Base-by-base conservation (phyloP, 176 grass and related monocot species). In the Ensete glaucum region DNA sequence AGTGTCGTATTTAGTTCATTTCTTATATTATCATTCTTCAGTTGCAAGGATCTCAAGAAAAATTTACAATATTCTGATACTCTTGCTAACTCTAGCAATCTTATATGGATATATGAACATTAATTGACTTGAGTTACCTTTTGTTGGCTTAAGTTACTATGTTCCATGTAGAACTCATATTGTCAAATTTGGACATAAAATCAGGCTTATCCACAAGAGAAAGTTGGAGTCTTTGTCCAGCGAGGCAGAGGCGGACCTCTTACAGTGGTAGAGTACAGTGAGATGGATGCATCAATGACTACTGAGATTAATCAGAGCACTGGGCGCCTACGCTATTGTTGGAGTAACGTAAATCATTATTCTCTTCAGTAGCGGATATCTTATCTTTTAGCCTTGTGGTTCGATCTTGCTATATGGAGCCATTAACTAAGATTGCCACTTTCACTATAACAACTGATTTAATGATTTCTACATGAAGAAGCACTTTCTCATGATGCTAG, bases 181-280 rank as follows among this genome's bases (percentile, higher is more conserved):
- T 10, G 34, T 43, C 34, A 43, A 10, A 25, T 11, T 26, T 65
- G 23, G n/a, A 27, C 23, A 27, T 62, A 26, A 76, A 67, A 77
- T 69, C 81, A 99, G 95, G 95, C 88, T 20, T 99, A 99, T 81
- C 95, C 95, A 78, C 95, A 99, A 91, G 95, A 99, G 64, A 91
- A 89, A 59, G 95, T 99, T 76, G 95, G 95, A 64, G 95, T 99
- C 43, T 99, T 99, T 89, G 95, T 99, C 81, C 95, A 94, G 81
- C 85, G 81, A 24, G 95, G 95, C 67, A 89, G 78, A 69, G 95
- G 95, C 43, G 95, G 90, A 57, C 95, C 90, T 55, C 86, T 99
- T 29, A 78, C 86, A 21, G 95, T 99, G 34, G 76, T 94, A 27
- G 95, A 99, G 69, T 99, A 94, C 70, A 91, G 86, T 82, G 90